These are phyloP conservation scores for Euryodendron excelsum DNA, from an alignment of 148 eudicot genomes.

Conservation along the genomic window DNA sequence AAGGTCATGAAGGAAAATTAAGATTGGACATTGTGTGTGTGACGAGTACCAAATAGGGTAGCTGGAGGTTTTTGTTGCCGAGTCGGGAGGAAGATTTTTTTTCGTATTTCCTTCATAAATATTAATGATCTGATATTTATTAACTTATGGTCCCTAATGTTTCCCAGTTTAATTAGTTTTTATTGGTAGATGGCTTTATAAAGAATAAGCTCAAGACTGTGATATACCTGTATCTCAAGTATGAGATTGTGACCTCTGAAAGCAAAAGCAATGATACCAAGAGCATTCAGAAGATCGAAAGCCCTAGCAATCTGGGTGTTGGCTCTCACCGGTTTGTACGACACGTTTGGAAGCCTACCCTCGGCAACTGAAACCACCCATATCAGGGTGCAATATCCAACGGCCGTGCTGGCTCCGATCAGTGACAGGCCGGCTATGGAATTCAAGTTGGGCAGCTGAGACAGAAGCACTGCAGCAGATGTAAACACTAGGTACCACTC, in stretches of 20 bases:
- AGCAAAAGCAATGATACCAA: slow-evolving; percentile 85
- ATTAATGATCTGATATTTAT: too few relatives aligned
- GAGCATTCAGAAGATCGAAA: slow-evolving; percentile 69
- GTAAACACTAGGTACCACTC: slow-evolving; percentile 92
- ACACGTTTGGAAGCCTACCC: slow-evolving; percentile 59
- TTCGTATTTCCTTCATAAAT: too few relatives aligned
- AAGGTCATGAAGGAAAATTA: too few relatives aligned
- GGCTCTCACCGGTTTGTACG: slow-evolving; percentile 46
- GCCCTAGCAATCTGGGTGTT: slow-evolving; percentile 31
- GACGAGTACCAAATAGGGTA: too few relatives aligned
- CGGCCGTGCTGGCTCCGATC: slow-evolving; percentile 72
- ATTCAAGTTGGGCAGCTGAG: slow-evolving; percentile 86
- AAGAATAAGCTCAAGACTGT: not conserved
- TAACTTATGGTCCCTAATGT: too few relatives aligned
- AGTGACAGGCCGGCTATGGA: slow-evolving; percentile 89
- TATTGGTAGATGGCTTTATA: too few relatives aligned
- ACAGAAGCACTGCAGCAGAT: slow-evolving; percentile 58
- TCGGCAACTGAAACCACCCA: slow-evolving; percentile 68
- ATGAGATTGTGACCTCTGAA: slow-evolving; percentile 85
- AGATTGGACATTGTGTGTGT: too few relatives aligned
- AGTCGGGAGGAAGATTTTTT: too few relatives aligned
- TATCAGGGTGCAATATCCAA: slow-evolving; percentile 63
- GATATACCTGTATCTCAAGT: slow-evolving; percentile 95
- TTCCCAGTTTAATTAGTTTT: too few relatives aligned
- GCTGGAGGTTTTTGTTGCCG: too few relatives aligned